Evolutionary conservation across 495 filamentous ascomycete species (phyloP).

Genomic region (Ramalina peruviana): DNA sequence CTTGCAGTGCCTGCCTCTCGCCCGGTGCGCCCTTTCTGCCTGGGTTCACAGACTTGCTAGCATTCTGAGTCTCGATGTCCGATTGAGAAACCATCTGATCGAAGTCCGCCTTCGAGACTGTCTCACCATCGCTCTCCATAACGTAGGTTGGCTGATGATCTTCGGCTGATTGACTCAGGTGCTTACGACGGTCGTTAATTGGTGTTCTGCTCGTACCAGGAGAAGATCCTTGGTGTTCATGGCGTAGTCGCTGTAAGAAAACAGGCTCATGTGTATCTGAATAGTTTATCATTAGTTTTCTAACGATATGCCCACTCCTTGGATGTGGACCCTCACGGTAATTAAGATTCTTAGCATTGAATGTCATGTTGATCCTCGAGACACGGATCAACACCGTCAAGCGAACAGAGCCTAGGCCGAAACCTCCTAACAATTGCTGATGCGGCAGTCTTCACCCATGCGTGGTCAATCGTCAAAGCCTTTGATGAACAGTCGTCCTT

Average conservation of each 20-base stretch:
- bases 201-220: constrained; percentile 11
- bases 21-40: neutral
- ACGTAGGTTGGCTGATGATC: constrained; percentile 28
- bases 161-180: constrained; percentile 16
- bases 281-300: neutral
- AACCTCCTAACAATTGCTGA: neutral
- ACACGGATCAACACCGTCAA: neutral
- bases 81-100: neutral
- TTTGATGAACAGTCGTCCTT: too few species aligned
- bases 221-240: constrained; percentile 4
- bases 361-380: neutral
- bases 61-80: neutral
- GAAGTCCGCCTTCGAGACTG: constrained; percentile 23
- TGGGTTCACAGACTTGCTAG: neutral
- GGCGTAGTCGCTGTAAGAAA: constrained; percentile 11
- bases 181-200: constrained; percentile 17
- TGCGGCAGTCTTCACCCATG: neutral
- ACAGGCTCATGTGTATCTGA: constrained; percentile 13
- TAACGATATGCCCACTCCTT: neutral
- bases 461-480: too few species aligned
- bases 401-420: too few species aligned
- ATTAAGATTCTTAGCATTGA: constrained; percentile 11
- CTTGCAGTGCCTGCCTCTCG: neutral
- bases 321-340: constrained; percentile 8
- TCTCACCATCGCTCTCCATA: constrained; percentile 22